phyloP scores from a whole-genome alignment of 2,329 filamentous ascomycete species.

The Botrytis byssoidea region DNA sequence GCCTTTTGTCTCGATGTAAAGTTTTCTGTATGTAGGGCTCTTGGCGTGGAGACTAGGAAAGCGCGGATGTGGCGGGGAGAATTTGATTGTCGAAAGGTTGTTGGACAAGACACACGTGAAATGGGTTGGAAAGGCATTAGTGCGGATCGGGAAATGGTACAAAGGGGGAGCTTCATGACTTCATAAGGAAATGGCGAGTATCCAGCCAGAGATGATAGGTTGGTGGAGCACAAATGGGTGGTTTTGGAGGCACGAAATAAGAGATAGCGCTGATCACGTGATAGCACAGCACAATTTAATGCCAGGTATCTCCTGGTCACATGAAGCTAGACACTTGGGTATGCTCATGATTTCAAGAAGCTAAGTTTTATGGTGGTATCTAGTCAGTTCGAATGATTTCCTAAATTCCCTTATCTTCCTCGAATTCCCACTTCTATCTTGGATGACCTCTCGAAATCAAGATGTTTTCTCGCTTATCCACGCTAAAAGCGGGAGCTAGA shows the following conservation, averaged over 20 bases:
- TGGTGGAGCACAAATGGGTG: background rate
- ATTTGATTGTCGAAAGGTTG: background rate
- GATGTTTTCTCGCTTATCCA: background rate
- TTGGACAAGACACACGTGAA: background rate
- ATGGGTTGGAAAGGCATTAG: background rate
- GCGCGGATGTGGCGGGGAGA: background rate
- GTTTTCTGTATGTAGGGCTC: background rate
- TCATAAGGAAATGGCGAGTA: too few relatives aligned
- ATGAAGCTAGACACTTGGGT: background rate
- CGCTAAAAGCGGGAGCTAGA: background rate
- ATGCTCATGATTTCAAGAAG: background rate
- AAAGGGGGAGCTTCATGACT: background rate
- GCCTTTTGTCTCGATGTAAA: background rate
- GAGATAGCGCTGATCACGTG: background rate
- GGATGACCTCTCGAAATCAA: background rate
- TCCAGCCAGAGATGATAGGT: background rate
- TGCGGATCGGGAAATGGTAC: fast-evolving
- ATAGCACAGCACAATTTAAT: fast-evolving
- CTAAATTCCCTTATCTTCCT: background rate
- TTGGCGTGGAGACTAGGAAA: background rate
- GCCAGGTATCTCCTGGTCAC: background rate
- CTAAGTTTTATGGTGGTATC: too few relatives aligned
- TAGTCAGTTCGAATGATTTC: too few relatives aligned
- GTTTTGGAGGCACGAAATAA: background rate
- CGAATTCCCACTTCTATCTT: background rate